Base-by-base conservation (phyloP, 805 yeast genomes). In the Jamesozyma spencerorum region DNA sequence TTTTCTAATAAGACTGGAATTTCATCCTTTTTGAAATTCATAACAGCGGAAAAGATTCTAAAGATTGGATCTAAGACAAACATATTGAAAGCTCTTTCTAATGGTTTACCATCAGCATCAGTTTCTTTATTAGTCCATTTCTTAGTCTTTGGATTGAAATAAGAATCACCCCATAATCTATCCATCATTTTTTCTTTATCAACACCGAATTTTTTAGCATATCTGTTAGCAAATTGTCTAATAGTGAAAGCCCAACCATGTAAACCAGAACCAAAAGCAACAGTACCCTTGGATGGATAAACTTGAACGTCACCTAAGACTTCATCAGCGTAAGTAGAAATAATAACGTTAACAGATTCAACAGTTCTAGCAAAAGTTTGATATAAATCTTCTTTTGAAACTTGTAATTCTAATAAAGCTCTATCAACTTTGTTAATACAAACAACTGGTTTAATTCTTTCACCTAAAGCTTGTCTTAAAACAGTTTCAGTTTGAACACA, bases 201-300 rank as follows among this genome's bases (percentile, higher is more conserved):
- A 66, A 90, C 97, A 87, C 97, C 97, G 70, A 92, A 90, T 77
- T 90, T 92, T 87, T 88, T 87, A 70, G 96, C 79, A 81, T 92
- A 90, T 77, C 95, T 85, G 74, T 76, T 71, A 62, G 97, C 97
- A 62, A 90, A 90, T 79, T 90, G 97, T 74, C 98, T 86, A 68
- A 90, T 83, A 62, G 98, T 90, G 90, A 90, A 90, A 69, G 97
- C 97, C 98, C 98, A 90, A 74, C 98, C 98, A 81, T 90, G 98
- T 68, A 90, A 79, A 84, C 97, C 98, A 71, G 97, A 92, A 78
- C 95, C 97, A 74, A 90, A 90, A 60, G 98, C 98, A 66, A 90
- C 95, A 71, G 97, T 90, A 77, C 98, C 98, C 68, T 73, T 71
- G 71, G 90, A 94, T 72, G 98, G 98, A 95, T 82, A 90, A 54